Evolutionary conservation across 2,329 filamentous ascomycete genomes (phyloP).

Genomic region (Ilyonectria mors-panacis): DNA sequence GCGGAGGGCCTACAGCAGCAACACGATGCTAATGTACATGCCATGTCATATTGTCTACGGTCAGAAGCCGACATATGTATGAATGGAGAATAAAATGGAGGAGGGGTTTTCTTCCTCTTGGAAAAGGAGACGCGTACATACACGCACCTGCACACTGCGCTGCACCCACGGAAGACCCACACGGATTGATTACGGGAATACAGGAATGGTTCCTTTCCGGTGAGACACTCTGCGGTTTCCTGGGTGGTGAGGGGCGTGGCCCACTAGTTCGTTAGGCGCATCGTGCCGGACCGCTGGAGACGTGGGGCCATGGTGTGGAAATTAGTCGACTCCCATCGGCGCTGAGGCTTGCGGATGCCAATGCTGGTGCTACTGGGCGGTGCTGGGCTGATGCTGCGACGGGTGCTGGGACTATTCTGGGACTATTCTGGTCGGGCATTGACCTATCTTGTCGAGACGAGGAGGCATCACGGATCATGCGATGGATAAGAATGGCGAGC

Average conservation of each 20-base stretch:
- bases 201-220: slow-evolving; percentile 11
- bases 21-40: slow-evolving; percentile 66
- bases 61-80: slow-evolving; percentile 60
- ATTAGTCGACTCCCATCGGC: slow-evolving; percentile 18
- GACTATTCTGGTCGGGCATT: not conserved
- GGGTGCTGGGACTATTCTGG: slow-evolving; percentile 1
- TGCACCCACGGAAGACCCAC: not conserved
- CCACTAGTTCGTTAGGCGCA: slow-evolving; percentile 19
- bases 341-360: not conserved
- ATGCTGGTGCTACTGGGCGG: not conserved
- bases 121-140: not conserved
- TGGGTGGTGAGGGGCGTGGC: slow-evolving; percentile 3
- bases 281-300: slow-evolving; percentile 32
- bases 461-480: not conserved
- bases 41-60: slow-evolving; percentile 69
- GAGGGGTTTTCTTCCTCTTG: not conserved
- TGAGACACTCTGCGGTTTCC: slow-evolving; percentile 1
- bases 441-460: slow-evolving; percentile 4
- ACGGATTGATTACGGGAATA: not conserved
- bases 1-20: slow-evolving; percentile 63
- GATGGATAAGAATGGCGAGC: not conserved
- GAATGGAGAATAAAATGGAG: slow-evolving; percentile 16
- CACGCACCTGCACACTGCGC: not conserved
- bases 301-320: slow-evolving; percentile 26
- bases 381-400: no score